Base-by-base conservation (phyloP, 2,329 filamentous ascomycete species). In the Arthrobotrys pseudoclavata region DNA sequence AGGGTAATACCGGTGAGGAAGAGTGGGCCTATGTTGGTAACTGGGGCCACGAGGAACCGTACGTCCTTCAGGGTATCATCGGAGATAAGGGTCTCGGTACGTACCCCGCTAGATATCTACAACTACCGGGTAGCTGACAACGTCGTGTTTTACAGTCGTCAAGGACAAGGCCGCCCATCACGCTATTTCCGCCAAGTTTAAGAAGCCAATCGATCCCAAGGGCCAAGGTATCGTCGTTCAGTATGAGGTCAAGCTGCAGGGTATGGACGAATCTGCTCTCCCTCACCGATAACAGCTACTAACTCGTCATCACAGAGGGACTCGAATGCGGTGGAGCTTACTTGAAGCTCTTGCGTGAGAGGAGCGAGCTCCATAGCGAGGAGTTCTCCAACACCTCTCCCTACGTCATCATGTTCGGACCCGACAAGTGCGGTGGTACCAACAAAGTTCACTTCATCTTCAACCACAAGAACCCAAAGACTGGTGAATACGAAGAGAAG, bases 381-480 rank as follows among this genome's bases (percentile, higher is more conserved):
- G 96, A 99, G 87, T 99, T 99, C 88, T 93, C 92, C 85, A 98
- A 99, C 86, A 90, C 91, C 79, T 97, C 95, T 50, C 96, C 96
- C 60, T 99, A 99, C 84, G 92, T 99, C 82, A 97, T 99, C 89
- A 99, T 99, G 96, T 99, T 99, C 84, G 96, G 96, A 81, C 96
- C 96, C 82, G 96, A 99, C 88, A 98, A 98, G 91, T 99, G 96
- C 85, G 96, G 96, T 85, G 89, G 93, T 84, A 98, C 93, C 85
- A 99, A 99, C 91, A 98, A 98, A 91, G 92, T 96, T 66, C 89
- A 90, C 86, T 97, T 99, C 87, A 99, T 99, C 85, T 97, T 99
- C 90, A 96, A 96, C 86, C 96, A 99, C 92, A 99, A 98, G 92
- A 99, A 98, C 90, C 96, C 96, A 84, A 97, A 97, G 92, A 97